Evolutionary conservation across 2,329 filamentous ascomycete species (phyloP), one percentile per base, ranked within the genome.

Genomic region (Ploettnerulaceae sp.): DNA sequence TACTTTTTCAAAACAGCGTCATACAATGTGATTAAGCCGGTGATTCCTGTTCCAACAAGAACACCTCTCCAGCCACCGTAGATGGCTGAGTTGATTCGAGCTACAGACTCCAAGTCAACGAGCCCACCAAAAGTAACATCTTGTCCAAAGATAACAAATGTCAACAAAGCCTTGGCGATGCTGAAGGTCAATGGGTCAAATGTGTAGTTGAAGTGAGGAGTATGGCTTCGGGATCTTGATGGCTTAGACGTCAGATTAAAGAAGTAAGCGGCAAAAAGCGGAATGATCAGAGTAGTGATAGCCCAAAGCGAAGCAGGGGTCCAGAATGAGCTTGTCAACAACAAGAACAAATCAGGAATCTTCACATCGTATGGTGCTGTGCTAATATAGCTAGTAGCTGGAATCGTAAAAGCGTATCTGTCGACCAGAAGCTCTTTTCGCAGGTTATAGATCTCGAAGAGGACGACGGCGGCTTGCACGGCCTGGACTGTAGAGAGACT

Each of bases 181-280:
- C 90, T 95, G 70, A 94, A 98, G 17, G 84, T 86, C 62, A 97
- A 71, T 3, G 90, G 90, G 64, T 98, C 93, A 54, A 91, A 81
- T 5, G 74, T 70, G 54, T 83, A 81, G 54, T 79, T 76, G 29
- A 69, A 64, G 35, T 64, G 62, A 64, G 66, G 59, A 64, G 71
- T 48, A 57, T 72, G 59, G 71, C 44, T 53, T 37, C 58, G 56
- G 1, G 49, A 36, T 33, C 43, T 56, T 29, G 53, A 39, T 17
- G 73, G 70, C 32, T 76, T 73, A 43, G 77, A 68, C 29, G 82
- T 87, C 61, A 96, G 67, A 68, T 97, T 97, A 77, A 95, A 85
- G 65, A 96, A 95, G 71, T 93, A 97, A 20, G 86, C 88, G 32
- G 81, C 73, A 24, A 86, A 52, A 39, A 82, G 71, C 1, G 91